A percentile compares a stretch with the other conserved stretches of the same genome.
Conservation (phyloP, 1,284 basidiomycete genomes). For the Ustilago sp. region DNA sequence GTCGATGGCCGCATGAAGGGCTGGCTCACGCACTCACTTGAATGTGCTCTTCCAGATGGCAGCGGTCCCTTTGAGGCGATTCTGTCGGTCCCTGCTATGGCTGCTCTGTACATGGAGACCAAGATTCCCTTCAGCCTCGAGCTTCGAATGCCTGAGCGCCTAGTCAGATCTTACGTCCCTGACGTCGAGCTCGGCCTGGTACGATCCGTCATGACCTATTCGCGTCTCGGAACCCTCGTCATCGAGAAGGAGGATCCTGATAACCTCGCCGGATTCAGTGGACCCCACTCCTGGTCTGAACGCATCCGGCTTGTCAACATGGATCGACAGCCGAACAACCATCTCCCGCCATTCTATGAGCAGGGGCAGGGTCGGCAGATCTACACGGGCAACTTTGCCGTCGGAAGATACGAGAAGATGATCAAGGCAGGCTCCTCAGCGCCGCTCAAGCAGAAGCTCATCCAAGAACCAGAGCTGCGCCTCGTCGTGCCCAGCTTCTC, state of each 20-base stretch:
- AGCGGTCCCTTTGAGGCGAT: slow-evolving; percentile 43
- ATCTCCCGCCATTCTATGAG: slow-evolving; percentile 52
- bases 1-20: slow-evolving; percentile 54
- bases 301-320: slow-evolving; percentile 51
- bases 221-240: slow-evolving; percentile 49
- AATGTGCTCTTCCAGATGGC: slow-evolving; percentile 27
- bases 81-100: slow-evolving; percentile 51
- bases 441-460: slow-evolving; percentile 36
- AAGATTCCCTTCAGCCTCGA: slow-evolving; percentile 53
- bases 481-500: slow-evolving; percentile 51
- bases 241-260: slow-evolving; percentile 53
- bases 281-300: slow-evolving; percentile 50
- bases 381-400: slow-evolving; percentile 51
- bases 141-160: slow-evolving; percentile 39
- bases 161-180: slow-evolving; percentile 29
- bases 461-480: slow-evolving; percentile 38
- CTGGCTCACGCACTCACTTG: slow-evolving; percentile 51
- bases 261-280: slow-evolving; percentile 41
- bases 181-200: slow-evolving; percentile 41
- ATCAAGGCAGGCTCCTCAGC: slow-evolving; percentile 39
- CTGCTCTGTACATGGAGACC: slow-evolving; percentile 55
- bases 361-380: slow-evolving; percentile 33
- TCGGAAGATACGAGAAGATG: slow-evolving; percentile 50
- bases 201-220: slow-evolving; percentile 52
- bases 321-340: slow-evolving; percentile 39